Percentiles rank a stretch among this genome's conserved stretches.
Evolutionary conservation across 108 stramenopile species (phyloP).

Genomic region (Skeletonema potamos): DNA sequence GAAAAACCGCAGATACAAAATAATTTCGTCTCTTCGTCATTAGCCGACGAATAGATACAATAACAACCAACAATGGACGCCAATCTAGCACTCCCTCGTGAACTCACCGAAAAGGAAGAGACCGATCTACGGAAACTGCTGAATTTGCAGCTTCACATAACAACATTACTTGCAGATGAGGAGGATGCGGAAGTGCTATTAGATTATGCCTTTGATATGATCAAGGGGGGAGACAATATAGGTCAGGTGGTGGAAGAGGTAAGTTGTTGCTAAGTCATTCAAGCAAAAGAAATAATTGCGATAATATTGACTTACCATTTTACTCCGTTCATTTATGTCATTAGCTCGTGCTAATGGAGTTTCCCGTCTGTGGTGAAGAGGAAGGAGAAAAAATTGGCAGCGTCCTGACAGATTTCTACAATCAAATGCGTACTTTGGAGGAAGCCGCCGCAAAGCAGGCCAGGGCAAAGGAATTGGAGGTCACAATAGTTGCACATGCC

Average conservation of each 20-base stretch:
- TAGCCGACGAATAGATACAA: too few species aligned
- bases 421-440: background rate
- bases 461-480: too few species aligned
- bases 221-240: background rate
- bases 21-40: too few species aligned
- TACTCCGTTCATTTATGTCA: background rate
- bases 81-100: background rate
- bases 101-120: background rate
- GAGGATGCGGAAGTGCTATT: background rate
- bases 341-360: background rate
- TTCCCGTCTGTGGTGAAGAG: background rate
- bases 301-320: background rate
- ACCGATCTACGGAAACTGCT: background rate
- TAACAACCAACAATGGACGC: background rate
- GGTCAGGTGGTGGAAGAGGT: slow-evolving; percentile 5
- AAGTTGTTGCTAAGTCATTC: background rate
- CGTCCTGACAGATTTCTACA: background rate
- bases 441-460: background rate
- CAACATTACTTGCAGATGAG: background rate
- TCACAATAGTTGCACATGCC: background rate
- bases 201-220: slow-evolving; percentile 6
- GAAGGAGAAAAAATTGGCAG: background rate
- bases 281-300: too few species aligned
- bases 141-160: background rate
- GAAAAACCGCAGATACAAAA: too few species aligned